Base-by-base conservation (phyloP, 768 basidiomycete genomes). In the Boletus rufocinnamomeus region DNA sequence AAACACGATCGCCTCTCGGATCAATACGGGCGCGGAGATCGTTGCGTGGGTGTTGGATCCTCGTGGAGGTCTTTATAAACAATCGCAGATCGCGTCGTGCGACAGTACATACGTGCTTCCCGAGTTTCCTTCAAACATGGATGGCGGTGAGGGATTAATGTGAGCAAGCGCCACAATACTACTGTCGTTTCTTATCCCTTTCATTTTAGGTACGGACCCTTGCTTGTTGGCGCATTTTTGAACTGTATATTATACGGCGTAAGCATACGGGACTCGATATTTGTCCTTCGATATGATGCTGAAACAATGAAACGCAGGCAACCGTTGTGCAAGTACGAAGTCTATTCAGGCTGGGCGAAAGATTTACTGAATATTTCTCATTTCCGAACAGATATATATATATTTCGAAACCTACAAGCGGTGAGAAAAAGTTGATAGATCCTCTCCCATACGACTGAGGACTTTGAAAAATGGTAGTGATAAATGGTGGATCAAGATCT, bases 391-490 rank as follows among this genome's bases (percentile, higher is more conserved):
- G 67, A 68, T 76, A 9, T 79, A 79, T 57, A 44, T 84, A 6
- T 84, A 84, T 66, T 79, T 74, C 63, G 75, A 73, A 44, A 72
- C 75, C 0, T 79, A 71, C 65, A 77, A 76, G 58, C 65, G 60
- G 81, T 66, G n/a, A n/a, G n/a, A n/a, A n/a, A n/a, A n/a, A n/a
- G n/a, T n/a, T n/a, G n/a, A n/a, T 74, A 44, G 59, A 69, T 43
- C 2, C n/a, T 48, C 23, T 52, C 23, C 27, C 19, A 14, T 13
- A 8, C 2, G 23, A 32, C 14, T 61, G 27, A 61, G 16, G n/a
- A 47, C 27, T 30, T 27, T 37, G 13, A 2, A 25, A 13, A 55
- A 46, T 32, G 38, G 16, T 34, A 83, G 80, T 10, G 82, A 84
- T 60, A 73, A 68, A 30, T 40, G 57, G 16, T 80, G 79, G 76